Base-by-base conservation (phyloP, 495 filamentous ascomycete species). In the Viridothelium virens region DNA sequence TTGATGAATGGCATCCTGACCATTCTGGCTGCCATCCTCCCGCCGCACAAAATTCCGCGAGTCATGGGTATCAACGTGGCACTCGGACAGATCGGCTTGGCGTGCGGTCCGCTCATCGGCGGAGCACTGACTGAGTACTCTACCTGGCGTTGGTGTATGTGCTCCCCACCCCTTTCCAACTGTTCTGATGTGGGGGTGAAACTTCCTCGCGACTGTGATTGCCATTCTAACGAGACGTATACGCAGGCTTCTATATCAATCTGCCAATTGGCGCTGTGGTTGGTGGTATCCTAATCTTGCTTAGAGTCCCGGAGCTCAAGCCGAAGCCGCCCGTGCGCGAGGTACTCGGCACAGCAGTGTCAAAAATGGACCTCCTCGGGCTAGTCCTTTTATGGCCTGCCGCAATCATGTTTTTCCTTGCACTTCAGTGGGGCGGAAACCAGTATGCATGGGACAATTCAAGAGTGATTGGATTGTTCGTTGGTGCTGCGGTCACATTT, bases 381-480 rank as follows among this genome's bases (percentile, higher is more conserved):
- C 78, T 79, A 61, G 62, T 69, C 0, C 50, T 80, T 1, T 74
- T 86, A 47, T 74, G 77, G 5, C 75, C 81, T 5, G 72, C 82
- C 0, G 74, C 79, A 25, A 76, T 81, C 39, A 77, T 78, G 72
- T 70, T 84, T 4, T 72, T 86, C 0, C 68, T 85, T 9, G 83
- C 79, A 0, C 72, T 86, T 14, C 79, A 86, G 69, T 85, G 78
- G 66, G 84, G 82, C 31, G 84, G 83, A 4, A 77, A 75, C 11
- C 70, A 73, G 18, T 80, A 81, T 68, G 65, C 77, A 0, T 86
- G 84, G 84, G 76, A 73, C 38, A 78, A 74, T 6, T 65, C 79
- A 1, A 36, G 48, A 16, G 67, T 70, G 18, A 71, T 69, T 62
- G 70, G 68, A 2, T 62, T 71, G 5, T 33, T 70, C 12, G 14